These are phyloP conservation scores for Monosporascus sp. DNA, from an alignment of 2,329 filamentous ascomycete genomes.

Conservation along the genomic window DNA sequence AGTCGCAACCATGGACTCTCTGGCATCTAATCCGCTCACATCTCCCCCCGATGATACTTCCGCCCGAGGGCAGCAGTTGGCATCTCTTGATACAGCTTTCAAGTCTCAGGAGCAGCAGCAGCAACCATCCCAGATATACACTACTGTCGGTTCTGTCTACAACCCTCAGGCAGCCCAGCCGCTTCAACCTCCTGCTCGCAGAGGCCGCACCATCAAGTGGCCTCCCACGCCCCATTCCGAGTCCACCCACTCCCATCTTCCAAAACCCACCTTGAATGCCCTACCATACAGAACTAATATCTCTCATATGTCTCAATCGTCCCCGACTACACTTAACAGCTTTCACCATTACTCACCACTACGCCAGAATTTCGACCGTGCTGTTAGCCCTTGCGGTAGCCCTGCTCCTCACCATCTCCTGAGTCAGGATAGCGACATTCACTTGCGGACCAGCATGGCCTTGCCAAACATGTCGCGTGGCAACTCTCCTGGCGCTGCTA, in stretches of 20 bases:
- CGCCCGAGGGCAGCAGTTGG: not conserved
- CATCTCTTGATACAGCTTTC: not conserved
- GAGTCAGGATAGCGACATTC: conserved; percentile 3
- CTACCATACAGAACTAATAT: conserved; percentile 28
- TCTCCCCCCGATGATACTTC: not conserved
- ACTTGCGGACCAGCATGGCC: not conserved
- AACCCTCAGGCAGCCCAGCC: conserved; percentile 42
- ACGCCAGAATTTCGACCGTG: conserved; percentile 51
- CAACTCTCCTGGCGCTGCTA: conserved; percentile 14
- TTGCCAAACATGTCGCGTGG: conserved; percentile 18
- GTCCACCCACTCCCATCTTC: conserved; percentile 22
- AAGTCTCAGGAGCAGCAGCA: conserved; percentile 1
- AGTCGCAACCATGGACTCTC: not conserved
- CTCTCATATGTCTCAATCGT: conserved; percentile 11
- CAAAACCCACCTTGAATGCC: conserved; percentile 31
- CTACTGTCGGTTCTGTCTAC: conserved; percentile 53
- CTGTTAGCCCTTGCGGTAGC: conserved; percentile 34
- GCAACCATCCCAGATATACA: conserved; percentile 36
- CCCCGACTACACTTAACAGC: conserved; percentile 16
- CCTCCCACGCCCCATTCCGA: conserved; percentile 1
- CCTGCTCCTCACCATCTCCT: not conserved
- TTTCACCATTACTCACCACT: conserved; percentile 45
- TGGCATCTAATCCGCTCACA: not conserved
- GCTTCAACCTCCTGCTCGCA: conserved; percentile 47
- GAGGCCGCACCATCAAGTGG: conserved; percentile 43